Evolutionary conservation across 129 eudicot genomes (phyloP), one percentile per base, ranked within the genome.

Genomic region (Chrysanthemum lavandulifolium): DNA sequence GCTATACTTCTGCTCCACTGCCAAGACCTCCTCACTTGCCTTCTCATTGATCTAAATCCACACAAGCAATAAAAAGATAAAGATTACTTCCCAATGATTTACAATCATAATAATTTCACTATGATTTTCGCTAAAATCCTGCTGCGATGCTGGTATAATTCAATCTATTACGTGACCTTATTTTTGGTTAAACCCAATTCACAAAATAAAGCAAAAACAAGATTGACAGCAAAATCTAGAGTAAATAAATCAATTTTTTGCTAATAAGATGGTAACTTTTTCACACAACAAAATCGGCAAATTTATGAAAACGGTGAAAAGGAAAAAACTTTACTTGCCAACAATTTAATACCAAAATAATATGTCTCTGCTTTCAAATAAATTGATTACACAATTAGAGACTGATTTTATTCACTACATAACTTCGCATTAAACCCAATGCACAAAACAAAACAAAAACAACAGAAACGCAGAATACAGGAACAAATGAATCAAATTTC

Each of bases 1-100:
- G 25, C 36, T 63, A 14, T 63, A 63, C 15, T 33, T 33, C 51
- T 63, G 68, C 49, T 31, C 68, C 18, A 63, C 51, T 63, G 14
- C 50, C 68, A 63, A 63, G 9, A 63, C 68, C 43, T 64, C 51
- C 10, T 64, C 68, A 31, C 68, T 64, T 64, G 68, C 68, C 48
- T 64, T 40, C 6, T 36, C 68, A 33, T 64, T 64, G 21, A 64
- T 64, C 68, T 64, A 10, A 21, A 64, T 12, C n/a, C 51, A 36
- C 14, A 36, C 16, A 61, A 61, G 40, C 14, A 27, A 61, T 10
- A 25, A 13, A 60, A 27, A 61, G 14, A 61, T 14, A 61, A 12
- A 61, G 27, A 10, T 40, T 40, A 40, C 10, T 7, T 40, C 6
- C n/a, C 66, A 23, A 1, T 13, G 6, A 12, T 11, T 60, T 13